These are phyloP conservation scores for Claviceps sorghi DNA, from an alignment of 2,329 filamentous ascomycete species.

Conservation along the genomic window DNA sequence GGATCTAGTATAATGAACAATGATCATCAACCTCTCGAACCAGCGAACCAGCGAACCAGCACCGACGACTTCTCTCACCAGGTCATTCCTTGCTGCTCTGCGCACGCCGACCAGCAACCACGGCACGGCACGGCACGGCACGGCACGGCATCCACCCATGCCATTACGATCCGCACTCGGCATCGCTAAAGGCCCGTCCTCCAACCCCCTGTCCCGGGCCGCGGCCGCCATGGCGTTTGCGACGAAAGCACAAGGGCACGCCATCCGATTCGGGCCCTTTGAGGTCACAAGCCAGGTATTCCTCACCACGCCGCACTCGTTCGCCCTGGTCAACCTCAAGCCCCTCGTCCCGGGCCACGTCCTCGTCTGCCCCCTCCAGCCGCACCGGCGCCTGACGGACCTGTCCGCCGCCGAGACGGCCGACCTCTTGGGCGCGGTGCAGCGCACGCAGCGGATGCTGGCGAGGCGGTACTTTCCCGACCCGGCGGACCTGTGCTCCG, in stretches of 20 bases:
- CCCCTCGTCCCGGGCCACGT: constrained; percentile 87
- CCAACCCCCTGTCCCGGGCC: constrained; percentile 7
- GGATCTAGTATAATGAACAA: too few species aligned
- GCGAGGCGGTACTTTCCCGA: constrained; percentile 38
- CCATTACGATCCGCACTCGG: neutral
- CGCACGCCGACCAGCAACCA: neutral
- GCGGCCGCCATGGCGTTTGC: constrained; percentile 19
- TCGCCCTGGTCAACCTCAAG: constrained; percentile 89
- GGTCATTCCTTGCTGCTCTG: too few species aligned
- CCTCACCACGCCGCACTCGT: constrained; percentile 62
- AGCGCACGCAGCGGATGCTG: constrained; percentile 66
- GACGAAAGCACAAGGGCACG: constrained; percentile 8
- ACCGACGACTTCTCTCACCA: too few species aligned
- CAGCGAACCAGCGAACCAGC: too few species aligned
- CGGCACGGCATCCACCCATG: neutral
- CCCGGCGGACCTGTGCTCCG: constrained; percentile 29
- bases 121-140: too few species aligned
- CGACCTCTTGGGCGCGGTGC: constrained; percentile 80
- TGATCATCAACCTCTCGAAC: too few species aligned
- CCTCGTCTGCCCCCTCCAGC: constrained; percentile 63
- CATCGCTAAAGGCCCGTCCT: constrained; percentile 5
- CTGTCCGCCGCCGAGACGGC: constrained; percentile 54
- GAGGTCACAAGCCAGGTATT: constrained; percentile 72
- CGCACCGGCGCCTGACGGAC: constrained; percentile 60
- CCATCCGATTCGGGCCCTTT: constrained; percentile 59